These are phyloP conservation scores for Phytopythium ostracodes DNA, from an alignment of 352 stramenopile species.

Conservation along the genomic window DNA sequence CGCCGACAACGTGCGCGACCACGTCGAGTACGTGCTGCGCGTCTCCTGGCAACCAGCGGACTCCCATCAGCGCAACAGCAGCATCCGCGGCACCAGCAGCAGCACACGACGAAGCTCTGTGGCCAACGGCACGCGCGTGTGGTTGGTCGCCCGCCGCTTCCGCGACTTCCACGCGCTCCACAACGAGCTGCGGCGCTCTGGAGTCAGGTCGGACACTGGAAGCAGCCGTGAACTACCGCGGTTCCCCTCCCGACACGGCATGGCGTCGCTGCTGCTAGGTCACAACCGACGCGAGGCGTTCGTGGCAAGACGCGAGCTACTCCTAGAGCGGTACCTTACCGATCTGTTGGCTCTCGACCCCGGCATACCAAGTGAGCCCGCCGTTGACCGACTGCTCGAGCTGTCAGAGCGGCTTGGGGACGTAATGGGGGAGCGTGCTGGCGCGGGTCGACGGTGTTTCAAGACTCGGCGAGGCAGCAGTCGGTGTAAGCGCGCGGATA, in stretches of 20 bases:
- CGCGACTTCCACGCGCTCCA: conserved; percentile 7
- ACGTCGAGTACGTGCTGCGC: conserved; percentile 10
- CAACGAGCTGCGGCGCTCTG: neutral
- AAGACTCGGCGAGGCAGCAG: neutral
- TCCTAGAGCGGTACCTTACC: neutral
- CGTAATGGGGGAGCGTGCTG: neutral
- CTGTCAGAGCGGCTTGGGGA: neutral
- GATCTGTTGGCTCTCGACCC: neutral
- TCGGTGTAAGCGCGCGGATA: neutral
- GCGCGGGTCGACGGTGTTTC: neutral
- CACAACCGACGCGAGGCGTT: conserved; percentile 5
- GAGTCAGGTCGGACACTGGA: neutral
- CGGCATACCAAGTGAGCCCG: neutral
- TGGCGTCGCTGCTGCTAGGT: neutral
- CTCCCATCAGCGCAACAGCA: too few relatives aligned
- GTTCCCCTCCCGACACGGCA: conserved; percentile 1
- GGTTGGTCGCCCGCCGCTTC: conserved; percentile 4
- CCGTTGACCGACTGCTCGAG: neutral
- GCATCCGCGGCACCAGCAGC: neutral
- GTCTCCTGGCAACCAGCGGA: conserved; percentile 1
- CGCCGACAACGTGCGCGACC: neutral
- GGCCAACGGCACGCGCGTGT: neutral
- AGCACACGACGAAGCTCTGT: neutral
- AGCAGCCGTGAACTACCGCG: neutral
- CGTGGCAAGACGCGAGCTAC: conserved; percentile 2